phyloP scores from a whole-genome alignment of 495 filamentous ascomycete species.

The Acidomyces sp. region DNA sequence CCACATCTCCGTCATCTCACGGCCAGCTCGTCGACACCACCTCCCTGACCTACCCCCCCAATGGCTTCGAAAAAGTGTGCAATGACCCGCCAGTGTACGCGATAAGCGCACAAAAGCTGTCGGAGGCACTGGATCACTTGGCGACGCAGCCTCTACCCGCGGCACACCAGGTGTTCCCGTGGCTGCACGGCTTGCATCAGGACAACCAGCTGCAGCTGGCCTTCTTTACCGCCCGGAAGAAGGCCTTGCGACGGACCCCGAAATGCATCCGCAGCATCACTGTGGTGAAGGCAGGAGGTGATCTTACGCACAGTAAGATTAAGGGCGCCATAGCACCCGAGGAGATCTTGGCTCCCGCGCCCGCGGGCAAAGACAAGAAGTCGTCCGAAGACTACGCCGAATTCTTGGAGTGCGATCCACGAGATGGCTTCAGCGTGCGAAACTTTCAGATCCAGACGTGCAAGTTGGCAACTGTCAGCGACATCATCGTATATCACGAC shows the following conservation, averaged over 20 bases:
- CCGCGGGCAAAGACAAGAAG: conserved; percentile 15
- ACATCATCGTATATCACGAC: conserved; percentile 84
- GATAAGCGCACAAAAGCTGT: conserved; percentile 54
- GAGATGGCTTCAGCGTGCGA: conserved; percentile 67
- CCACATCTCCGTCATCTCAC: conserved; percentile 47
- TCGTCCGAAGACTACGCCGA: conserved; percentile 33
- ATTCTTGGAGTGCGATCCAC: conserved; percentile 70
- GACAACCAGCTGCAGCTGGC: conserved; percentile 76
- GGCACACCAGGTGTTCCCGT: conserved; percentile 78
- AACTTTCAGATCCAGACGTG: conserved; percentile 96
- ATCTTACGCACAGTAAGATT: conserved; percentile 58
- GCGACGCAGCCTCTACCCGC: conserved; percentile 71
- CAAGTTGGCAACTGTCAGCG: conserved; percentile 76
- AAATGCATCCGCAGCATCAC: conserved; percentile 69
- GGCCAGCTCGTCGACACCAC: conserved; percentile 38
- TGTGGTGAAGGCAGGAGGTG: conserved; percentile 76
- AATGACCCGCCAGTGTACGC: conserved; percentile 53
- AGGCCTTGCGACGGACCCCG: conserved; percentile 57
- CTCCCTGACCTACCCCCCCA: conserved; percentile 65
- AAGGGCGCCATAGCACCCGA: conserved; percentile 74
- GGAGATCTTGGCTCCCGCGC: conserved; percentile 48
- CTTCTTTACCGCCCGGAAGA: conserved; percentile 72
- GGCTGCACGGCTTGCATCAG: conserved; percentile 90
- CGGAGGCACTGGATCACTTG: conserved; percentile 57
- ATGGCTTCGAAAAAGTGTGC: conserved; percentile 44